Evolutionary conservation across 495 filamentous ascomycete species (phyloP).

Genomic region (Aspergillus nidulans): DNA sequence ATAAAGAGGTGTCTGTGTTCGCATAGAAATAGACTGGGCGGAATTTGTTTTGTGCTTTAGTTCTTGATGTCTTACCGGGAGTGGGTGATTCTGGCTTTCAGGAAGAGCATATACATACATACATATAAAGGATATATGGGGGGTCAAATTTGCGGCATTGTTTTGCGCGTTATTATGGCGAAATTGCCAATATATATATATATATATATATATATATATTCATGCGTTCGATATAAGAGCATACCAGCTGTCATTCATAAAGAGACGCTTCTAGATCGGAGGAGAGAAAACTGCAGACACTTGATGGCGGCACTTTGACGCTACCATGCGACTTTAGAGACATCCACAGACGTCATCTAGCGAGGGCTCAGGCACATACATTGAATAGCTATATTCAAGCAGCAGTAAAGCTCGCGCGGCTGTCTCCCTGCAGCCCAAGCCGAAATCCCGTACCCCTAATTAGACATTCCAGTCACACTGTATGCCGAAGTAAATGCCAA

Average conservation of each 20-base stretch:
- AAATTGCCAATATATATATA: too few relatives aligned
- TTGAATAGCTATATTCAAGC: background rate
- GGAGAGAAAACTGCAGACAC: background rate
- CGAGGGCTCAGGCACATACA: background rate
- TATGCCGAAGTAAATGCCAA: constrained; percentile 14
- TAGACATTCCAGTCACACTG: background rate
- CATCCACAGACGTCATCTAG: too few relatives aligned
- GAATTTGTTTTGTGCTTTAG: background rate
- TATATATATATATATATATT: too few relatives aligned
- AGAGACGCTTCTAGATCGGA: background rate
- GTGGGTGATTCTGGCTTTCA: too few relatives aligned
- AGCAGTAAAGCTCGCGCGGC: background rate
- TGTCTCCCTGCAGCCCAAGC: background rate
- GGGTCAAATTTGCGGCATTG: too few relatives aligned
- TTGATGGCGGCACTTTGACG: background rate
- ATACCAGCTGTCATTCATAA: constrained; percentile 1
- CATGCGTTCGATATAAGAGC: background rate
- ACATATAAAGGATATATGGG: too few relatives aligned
- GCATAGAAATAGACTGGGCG: background rate
- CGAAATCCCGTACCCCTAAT: background rate
- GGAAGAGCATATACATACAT: constrained; percentile 1
- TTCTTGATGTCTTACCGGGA: background rate
- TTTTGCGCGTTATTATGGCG: too few relatives aligned
- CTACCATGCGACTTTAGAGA: too few relatives aligned
- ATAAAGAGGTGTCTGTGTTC: background rate